phyloP scores from a whole-genome alignment of 495 filamentous ascomycete genomes.

The Aspergillus asperescens region DNA sequence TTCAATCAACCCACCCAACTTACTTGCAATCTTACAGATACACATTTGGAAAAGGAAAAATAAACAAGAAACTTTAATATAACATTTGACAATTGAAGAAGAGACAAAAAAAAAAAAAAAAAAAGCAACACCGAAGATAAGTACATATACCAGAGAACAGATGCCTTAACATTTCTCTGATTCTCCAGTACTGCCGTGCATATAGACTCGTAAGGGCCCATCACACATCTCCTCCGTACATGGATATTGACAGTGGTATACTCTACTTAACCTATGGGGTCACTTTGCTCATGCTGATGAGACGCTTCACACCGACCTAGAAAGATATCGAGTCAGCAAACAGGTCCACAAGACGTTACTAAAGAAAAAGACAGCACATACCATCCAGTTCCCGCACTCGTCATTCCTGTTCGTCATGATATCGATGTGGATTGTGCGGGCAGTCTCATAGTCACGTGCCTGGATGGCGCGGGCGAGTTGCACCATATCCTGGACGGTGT shows the following conservation, averaged over 20 bases:
- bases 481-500: slow-evolving; percentile 68
- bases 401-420: slow-evolving; percentile 76
- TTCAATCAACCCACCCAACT: neutral
- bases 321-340: slow-evolving; percentile 4
- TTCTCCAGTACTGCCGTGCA: no score
- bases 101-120: slow-evolving; percentile 5
- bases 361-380: slow-evolving; percentile 39
- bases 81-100: slow-evolving; percentile 20
- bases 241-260: neutral
- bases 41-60: neutral
- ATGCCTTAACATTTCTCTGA: no score
- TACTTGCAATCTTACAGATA: neutral
- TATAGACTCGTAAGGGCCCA: no score
- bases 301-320: slow-evolving; percentile 86
- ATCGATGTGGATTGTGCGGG: slow-evolving; percentile 68
- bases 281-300: slow-evolving; percentile 85
- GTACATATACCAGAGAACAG: neutral
- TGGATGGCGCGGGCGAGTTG: slow-evolving; percentile 64
- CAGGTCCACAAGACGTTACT: neutral
- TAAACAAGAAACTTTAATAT: slow-evolving; percentile 14
- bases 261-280: slow-evolving; percentile 46
- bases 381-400: slow-evolving; percentile 95
- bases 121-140: neutral
- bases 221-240: neutral
- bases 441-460: slow-evolving; percentile 68